These are phyloP conservation scores for Aphanomyces euteiches DNA, from an alignment of 352 stramenopile genomes.

Conservation along the genomic window DNA sequence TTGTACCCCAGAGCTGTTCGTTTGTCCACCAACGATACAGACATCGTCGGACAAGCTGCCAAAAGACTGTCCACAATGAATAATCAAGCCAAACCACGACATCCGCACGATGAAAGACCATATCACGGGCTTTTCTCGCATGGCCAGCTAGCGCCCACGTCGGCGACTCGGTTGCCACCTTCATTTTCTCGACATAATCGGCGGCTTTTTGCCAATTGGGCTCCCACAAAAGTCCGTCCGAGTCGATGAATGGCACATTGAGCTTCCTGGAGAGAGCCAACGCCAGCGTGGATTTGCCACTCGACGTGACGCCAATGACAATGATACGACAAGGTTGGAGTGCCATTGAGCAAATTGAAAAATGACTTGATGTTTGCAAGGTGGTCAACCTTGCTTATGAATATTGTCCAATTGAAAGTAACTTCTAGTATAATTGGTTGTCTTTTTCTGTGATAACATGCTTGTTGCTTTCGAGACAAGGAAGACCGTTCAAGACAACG, in stretches of 20 bases:
- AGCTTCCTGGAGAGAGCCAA: not conserved
- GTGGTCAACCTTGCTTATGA: too few relatives aligned
- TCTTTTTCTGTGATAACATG: too few relatives aligned
- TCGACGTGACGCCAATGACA: not conserved
- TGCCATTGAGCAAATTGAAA: too few relatives aligned
- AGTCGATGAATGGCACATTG: not conserved
- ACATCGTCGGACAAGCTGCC: not conserved
- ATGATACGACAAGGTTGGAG: conserved; percentile 1
- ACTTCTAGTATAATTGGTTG: too few relatives aligned
- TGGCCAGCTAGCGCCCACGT: conserved; percentile 15
- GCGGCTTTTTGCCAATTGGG: conserved; percentile 5
- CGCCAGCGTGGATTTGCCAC: conserved; percentile 18
- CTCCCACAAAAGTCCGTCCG: conserved; percentile 18
- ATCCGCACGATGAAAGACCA: not conserved
- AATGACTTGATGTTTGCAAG: too few relatives aligned
- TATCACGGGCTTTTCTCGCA: not conserved
- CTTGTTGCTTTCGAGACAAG: too few relatives aligned
- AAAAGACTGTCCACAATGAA: not conserved
- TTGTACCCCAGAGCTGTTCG: conserved; percentile 5
- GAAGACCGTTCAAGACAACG: too few relatives aligned
- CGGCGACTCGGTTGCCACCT: not conserved
- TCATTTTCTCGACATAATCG: conserved; percentile 12
- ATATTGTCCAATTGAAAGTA: too few relatives aligned
- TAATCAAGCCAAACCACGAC: conserved; percentile 15
- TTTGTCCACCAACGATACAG: conserved; percentile 18